Evolutionary conservation across 2,329 filamentous ascomycete species (phyloP), one percentile per base, ranked within the genome.

Genomic region (Trichoderma afroharzianum): DNA sequence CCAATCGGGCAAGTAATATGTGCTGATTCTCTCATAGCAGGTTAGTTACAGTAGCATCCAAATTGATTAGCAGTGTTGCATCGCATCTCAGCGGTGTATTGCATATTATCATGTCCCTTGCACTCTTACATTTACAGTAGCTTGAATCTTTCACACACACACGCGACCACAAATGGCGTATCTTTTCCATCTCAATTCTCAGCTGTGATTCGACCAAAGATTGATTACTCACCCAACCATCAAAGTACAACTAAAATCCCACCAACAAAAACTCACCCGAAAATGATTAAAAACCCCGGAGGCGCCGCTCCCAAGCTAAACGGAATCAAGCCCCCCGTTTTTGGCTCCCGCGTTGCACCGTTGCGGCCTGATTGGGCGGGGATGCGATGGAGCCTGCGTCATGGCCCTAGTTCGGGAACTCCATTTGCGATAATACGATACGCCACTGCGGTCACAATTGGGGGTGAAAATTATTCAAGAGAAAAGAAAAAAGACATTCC

Each of bases 291-390:
- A 39, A 39, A 7, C 36, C 36, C 36, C 43, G 43, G 53, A 57
- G 53, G 26, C 53, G 53, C 24, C 53, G 43, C 50, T 57, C 7
- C 14, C n/a, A n/a, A 12, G 26, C 53, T 57, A 57, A 28, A 4
- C 36, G 6, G 14, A 57, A 57, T 28, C 7, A 28, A 18, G 53
- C 53, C 30, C 28, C 30, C 32, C 58, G n/a, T 21, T 21, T 21
- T 61, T 61, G 32, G 58, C 30, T 61, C 58, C 58, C 58, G 58
- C 36, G 14, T 24, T 36, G 58, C 30, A 26, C 32, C 58, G 21
- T 64, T 50, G 62, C 62, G 43, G 39, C 62, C 62, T 64, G 62
- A 64, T 64, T 53, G 62, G 62, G 43, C 43, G 62, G n/a, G n/a
- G 61, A n/a, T 47, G 26, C 39, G 47, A 8, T 11, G 6, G 39